Percentiles rank a stretch among this genome's conserved stretches.
These are phyloP conservation scores for Penstemon barbatus DNA, from an alignment of 257 asterid species.

Conservation along the genomic window DNA sequence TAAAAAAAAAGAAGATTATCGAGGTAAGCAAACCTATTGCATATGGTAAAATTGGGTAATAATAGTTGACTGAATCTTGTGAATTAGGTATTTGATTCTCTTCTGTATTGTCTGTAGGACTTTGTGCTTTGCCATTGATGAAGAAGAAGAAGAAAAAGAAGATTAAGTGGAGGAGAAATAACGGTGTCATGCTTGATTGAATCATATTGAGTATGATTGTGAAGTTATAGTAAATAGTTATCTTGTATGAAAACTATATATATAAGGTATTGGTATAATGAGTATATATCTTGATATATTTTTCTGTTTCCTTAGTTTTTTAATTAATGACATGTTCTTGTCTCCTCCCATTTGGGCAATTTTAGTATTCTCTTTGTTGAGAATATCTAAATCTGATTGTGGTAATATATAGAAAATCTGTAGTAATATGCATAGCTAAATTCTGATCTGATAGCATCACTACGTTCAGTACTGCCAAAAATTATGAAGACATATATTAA, in stretches of 20 bases:
- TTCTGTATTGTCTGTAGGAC: conserved; percentile 9
- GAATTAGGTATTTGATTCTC: background rate
- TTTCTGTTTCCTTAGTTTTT: conserved; percentile 30
- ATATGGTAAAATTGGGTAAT: conserved; percentile 70
- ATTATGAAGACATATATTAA: too few species aligned
- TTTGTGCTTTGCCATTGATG: conserved; percentile 35
- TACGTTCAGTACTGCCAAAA: too few species aligned
- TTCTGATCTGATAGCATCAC: too few species aligned
- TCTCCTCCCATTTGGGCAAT: too few species aligned
- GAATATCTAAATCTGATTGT: too few species aligned
- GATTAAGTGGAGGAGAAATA: conserved; percentile 26
- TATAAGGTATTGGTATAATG: background rate
- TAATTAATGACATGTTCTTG: too few species aligned
- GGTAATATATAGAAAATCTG: too few species aligned
- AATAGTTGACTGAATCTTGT: conserved; percentile 37
- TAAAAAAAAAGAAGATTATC: conserved; percentile 61
- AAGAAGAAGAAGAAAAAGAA: conserved; percentile 16
- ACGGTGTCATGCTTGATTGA: too few species aligned
- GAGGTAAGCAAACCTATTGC: conserved; percentile 62
- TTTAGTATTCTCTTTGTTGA: too few species aligned
- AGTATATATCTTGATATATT: conserved; percentile 15
- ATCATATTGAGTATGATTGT: background rate
- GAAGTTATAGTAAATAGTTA: conserved; percentile 21
- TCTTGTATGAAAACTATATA: conserved; percentile 22
- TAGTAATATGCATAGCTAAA: too few species aligned